phyloP scores from a whole-genome alignment of 768 basidiomycete genomes.

The Rhodotorula sphaerocarpa region DNA sequence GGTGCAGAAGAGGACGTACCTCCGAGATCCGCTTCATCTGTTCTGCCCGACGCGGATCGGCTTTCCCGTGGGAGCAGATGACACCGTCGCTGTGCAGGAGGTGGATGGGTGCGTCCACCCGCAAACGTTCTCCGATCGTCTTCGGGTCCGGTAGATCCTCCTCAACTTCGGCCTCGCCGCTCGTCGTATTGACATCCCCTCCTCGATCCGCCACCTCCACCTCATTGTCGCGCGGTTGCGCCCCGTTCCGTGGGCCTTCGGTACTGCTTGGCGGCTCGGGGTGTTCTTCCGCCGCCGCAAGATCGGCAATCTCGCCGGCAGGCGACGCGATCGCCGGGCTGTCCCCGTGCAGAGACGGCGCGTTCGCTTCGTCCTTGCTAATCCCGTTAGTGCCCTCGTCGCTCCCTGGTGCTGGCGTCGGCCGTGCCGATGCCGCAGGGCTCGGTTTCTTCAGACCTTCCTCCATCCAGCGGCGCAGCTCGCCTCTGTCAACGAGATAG shows the following conservation, averaged over 20 bases:
- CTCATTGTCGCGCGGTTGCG: neutral
- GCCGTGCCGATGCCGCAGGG: neutral
- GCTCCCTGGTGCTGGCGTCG: too few relatives aligned
- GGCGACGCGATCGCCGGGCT: too few relatives aligned
- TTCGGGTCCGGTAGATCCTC: slow-evolving; percentile 35
- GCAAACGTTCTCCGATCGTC: neutral
- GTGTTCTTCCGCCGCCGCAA: too few relatives aligned
- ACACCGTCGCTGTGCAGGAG: slow-evolving; percentile 48
- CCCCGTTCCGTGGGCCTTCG: too few relatives aligned
- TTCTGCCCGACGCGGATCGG: slow-evolving; percentile 56
- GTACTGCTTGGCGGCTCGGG: too few relatives aligned
- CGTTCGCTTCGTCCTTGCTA: neutral
- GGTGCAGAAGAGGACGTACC: slow-evolving; percentile 47
- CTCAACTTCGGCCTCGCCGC: neutral
- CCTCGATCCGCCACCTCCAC: neutral
- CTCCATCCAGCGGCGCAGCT: slow-evolving; percentile 57
- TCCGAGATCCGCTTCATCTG: slow-evolving; percentile 62
- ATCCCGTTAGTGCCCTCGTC: neutral
- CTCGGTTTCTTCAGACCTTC: slow-evolving; percentile 39
- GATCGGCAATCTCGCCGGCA: too few relatives aligned
- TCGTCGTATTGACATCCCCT: neutral
- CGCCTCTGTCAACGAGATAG: slow-evolving; percentile 56
- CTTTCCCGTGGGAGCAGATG: slow-evolving; percentile 55
- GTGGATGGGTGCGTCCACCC: neutral
- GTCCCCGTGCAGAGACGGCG: too few relatives aligned